phyloP scores from a whole-genome alignment of 2,329 filamentous ascomycete genomes.

The Talaromyces islandicus region DNA sequence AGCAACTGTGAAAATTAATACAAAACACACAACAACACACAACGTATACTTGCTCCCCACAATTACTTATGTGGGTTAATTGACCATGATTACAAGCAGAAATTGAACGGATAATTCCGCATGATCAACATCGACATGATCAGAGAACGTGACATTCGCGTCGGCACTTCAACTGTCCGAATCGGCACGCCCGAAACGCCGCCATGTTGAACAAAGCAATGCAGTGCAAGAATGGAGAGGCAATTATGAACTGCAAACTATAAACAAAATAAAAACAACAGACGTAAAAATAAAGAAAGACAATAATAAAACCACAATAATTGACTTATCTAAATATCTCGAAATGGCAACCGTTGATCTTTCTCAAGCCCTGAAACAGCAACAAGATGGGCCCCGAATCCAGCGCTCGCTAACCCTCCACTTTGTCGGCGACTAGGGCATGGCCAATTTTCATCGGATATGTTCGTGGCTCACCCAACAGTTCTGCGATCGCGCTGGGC shows the following conservation, averaged over 20 bases:
- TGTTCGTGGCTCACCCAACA: neutral
- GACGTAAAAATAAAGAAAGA: neutral
- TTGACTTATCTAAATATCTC: neutral
- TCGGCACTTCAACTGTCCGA: too few species aligned
- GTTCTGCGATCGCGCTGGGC: neutral
- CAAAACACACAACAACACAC: too few species aligned
- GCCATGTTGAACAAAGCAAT: too few species aligned
- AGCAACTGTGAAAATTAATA: neutral
- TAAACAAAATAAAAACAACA: neutral
- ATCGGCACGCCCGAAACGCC: too few species aligned
- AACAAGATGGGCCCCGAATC: neutral
- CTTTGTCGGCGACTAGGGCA: neutral
- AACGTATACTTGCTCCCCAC: too few species aligned
- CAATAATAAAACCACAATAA: neutral
- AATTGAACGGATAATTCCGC: too few species aligned
- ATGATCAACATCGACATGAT: too few species aligned
- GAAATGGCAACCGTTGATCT: neutral
- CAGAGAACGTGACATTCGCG: too few species aligned
- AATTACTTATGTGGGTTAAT: too few species aligned
- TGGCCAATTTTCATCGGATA: neutral
- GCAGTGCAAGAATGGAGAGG: too few species aligned
- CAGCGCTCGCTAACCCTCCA: neutral
- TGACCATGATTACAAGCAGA: too few species aligned
- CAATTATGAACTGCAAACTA: too few species aligned
- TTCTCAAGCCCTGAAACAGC: neutral